These are phyloP conservation scores for Lupinus albus DNA, from an alignment of 306 rosid species.

Conservation along the genomic window DNA sequence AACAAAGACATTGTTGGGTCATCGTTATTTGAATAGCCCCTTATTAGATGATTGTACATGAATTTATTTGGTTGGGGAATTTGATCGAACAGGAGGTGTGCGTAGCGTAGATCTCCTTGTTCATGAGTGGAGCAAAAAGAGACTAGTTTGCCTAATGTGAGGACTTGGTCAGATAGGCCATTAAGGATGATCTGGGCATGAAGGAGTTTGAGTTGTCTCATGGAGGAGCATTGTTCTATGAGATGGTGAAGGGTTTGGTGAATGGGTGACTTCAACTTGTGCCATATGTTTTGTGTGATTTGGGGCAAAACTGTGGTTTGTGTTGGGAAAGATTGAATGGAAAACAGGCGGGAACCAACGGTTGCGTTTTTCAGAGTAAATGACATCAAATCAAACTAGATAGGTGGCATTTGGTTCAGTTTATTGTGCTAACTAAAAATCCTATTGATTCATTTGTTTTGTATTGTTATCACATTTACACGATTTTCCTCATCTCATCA, in stretches of 20 bases:
- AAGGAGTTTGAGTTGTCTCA: conserved; percentile 55
- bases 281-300: conserved; percentile 29
- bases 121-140: conserved; percentile 49
- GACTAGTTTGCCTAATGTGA: conserved; percentile 57
- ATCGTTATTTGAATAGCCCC: conserved; percentile 55
- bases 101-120: conserved; percentile 52
- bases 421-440: not conserved
- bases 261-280: conserved; percentile 47
- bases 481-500: too few species aligned
- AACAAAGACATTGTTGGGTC: conserved; percentile 46
- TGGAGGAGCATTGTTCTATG: conserved; percentile 59
- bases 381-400: conserved; percentile 40
- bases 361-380: conserved; percentile 38
- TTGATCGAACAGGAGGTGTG: conserved; percentile 55
- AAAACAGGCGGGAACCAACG: conserved; percentile 51
- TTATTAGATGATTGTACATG: conserved; percentile 73
- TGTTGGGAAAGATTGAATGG: conserved; percentile 28
- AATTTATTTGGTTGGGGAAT: conserved; percentile 62
- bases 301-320: conserved; percentile 26
- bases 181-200: conserved; percentile 72
- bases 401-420: conserved; percentile 25
- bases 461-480: too few species aligned
- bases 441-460: not conserved
- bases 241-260: conserved; percentile 63
- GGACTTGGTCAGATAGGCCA: conserved; percentile 45